Conservation (phyloP, 257 asterid genomes). For the Solanum bulbocastanum region DNA sequence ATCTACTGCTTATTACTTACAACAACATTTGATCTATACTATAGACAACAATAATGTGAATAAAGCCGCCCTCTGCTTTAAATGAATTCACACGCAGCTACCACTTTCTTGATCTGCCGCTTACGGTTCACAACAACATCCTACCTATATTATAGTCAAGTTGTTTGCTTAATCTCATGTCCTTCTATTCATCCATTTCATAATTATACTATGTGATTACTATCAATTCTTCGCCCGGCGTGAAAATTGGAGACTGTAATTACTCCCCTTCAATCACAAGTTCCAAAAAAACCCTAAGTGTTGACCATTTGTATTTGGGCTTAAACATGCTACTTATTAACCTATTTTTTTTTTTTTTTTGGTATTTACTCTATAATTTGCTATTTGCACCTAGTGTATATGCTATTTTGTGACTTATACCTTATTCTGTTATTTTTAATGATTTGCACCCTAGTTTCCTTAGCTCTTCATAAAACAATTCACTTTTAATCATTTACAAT, state of each 20-base stretch:
- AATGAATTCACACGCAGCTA: not conserved
- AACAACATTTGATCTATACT: not conserved
- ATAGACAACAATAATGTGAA: not conserved
- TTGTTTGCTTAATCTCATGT: not conserved
- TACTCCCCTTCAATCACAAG: not conserved
- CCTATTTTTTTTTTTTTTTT: not conserved
- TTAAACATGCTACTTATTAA: not conserved
- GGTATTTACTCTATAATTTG: not conserved
- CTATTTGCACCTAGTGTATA: not conserved
- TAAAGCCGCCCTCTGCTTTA: not conserved
- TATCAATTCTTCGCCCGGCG: not conserved
- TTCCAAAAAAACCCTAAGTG: not conserved
- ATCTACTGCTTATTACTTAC: not conserved
- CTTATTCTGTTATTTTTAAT: not conserved
- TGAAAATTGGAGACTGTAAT: not conserved
- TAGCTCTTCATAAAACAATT: not conserved
- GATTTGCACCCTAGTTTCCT: not conserved
- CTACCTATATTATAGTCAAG: not conserved
- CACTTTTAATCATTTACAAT: not conserved
- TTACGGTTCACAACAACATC: not conserved
- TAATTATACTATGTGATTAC: not conserved
- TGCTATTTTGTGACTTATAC: not conserved
- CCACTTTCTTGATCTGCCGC: not conserved
- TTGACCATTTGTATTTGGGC: not conserved
- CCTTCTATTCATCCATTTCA: not conserved